Evolutionary conservation across 352 stramenopile genomes (phyloP).

Genomic region (Globisporangium acanthophoron): DNA sequence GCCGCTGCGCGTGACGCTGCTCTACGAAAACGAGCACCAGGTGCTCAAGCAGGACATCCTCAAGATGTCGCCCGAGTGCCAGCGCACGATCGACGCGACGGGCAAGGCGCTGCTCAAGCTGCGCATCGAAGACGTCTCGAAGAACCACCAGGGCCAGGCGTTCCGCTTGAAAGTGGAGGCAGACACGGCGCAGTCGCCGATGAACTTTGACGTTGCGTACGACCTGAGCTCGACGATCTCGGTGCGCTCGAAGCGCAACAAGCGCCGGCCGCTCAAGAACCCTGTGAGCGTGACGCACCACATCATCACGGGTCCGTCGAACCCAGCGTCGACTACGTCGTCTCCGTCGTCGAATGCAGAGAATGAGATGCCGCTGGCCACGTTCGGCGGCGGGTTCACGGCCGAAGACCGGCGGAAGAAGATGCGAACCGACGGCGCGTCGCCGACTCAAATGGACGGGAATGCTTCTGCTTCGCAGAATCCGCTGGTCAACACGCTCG

Average conservation of each 20-base stretch:
- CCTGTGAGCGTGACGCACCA: slow-evolving; percentile 55
- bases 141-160: slow-evolving; percentile 95
- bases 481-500: slow-evolving; percentile 61
- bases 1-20: slow-evolving; percentile 70
- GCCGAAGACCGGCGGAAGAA: slow-evolving; percentile 65
- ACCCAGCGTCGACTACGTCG: slow-evolving; percentile 60
- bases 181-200: slow-evolving; percentile 82
- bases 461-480: slow-evolving; percentile 23
- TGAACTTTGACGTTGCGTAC: slow-evolving; percentile 88
- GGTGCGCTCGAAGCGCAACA: slow-evolving; percentile 94
- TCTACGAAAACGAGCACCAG: slow-evolving; percentile 85
- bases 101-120: slow-evolving; percentile 85
- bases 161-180: slow-evolving; percentile 91
- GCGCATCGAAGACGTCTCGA: slow-evolving; percentile 94
- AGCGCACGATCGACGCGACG: slow-evolving; percentile 79
- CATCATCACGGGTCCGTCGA: slow-evolving; percentile 62
- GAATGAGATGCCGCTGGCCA: slow-evolving; percentile 43
- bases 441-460: slow-evolving; percentile 11
- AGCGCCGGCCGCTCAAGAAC: slow-evolving; percentile 65
- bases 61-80: slow-evolving; percentile 84
- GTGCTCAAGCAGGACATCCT: slow-evolving; percentile 95
- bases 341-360: slow-evolving; percentile 67
- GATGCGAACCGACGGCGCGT: slow-evolving; percentile 34
- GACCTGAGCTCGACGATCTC: slow-evolving; percentile 90
- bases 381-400: slow-evolving; percentile 45